A percentile compares a stretch with the other conserved stretches of the same genome.
Evolutionary conservation across 1,284 basidiomycete species (phyloP).

Genomic region (Microbotryum intermedium): DNA sequence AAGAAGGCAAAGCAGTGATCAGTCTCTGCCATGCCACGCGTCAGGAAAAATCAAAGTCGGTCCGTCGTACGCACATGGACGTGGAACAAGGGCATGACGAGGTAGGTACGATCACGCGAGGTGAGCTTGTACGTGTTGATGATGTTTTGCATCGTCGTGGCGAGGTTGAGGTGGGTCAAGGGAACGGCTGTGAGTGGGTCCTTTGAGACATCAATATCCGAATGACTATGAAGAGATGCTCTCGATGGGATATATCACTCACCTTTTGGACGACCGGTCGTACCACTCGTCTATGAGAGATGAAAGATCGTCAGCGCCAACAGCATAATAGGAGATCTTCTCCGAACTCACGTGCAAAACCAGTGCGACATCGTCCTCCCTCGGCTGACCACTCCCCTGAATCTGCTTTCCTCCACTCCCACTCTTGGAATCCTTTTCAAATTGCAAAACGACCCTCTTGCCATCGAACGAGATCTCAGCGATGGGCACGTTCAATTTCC

Average conservation of each 20-base stretch:
- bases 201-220: not conserved
- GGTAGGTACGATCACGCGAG: constrained; percentile 41
- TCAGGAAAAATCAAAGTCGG: too few species aligned
- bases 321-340: not conserved
- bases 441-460: not conserved
- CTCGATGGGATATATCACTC: not conserved
- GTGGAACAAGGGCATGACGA: constrained; percentile 63
- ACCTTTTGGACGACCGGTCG: constrained; percentile 50
- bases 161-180: constrained; percentile 51
- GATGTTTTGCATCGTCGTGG: constrained; percentile 54
- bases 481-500: constrained; percentile 34
- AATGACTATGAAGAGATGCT: not conserved
- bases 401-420: not conserved
- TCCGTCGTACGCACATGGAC: constrained; percentile 42
- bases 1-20: not conserved
- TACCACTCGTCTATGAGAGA: constrained; percentile 46
- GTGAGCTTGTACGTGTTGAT: constrained; percentile 52
- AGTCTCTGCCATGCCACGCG: too few species aligned
- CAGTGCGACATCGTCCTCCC: constrained; percentile 48
- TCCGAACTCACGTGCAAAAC: constrained; percentile 42
- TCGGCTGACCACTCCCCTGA: constrained; percentile 23
- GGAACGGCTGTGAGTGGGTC: constrained; percentile 48
- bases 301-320: constrained; percentile 34
- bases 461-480: constrained; percentile 37
- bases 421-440: not conserved